These are phyloP conservation scores for Saitoella complicata DNA, from an alignment of 805 yeast species.

Conservation along the genomic window DNA sequence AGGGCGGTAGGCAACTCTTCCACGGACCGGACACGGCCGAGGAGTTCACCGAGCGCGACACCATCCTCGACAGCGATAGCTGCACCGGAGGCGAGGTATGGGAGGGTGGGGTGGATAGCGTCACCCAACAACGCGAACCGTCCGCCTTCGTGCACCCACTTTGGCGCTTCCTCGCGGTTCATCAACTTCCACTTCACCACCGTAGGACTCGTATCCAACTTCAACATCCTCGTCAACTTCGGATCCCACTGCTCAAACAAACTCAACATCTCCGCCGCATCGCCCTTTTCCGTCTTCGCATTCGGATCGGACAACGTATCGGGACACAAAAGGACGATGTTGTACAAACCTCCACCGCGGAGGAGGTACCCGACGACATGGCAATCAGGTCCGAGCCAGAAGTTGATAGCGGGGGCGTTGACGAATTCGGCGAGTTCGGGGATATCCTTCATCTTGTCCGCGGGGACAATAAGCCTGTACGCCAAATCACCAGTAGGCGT, in stretches of 20 bases:
- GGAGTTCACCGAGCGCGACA: slow-evolving; percentile 18
- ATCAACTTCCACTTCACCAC: slow-evolving; percentile 21
- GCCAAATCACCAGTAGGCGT: slow-evolving; percentile 21
- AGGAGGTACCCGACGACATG: slow-evolving; percentile 21
- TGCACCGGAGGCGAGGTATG: slow-evolving; percentile 23
- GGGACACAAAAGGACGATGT: slow-evolving; percentile 21
- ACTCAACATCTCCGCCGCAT: slow-evolving; percentile 16
- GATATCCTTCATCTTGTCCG: slow-evolving; percentile 10
- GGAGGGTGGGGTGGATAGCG: slow-evolving; percentile 23
- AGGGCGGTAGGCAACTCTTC: slow-evolving; percentile 15
- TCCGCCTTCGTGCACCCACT: slow-evolving; percentile 19
- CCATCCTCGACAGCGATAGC: slow-evolving; percentile 24
- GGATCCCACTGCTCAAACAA: slow-evolving; percentile 22
- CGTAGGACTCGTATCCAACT: slow-evolving; percentile 5
- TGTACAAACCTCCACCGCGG: slow-evolving; percentile 18
- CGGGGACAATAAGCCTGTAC: slow-evolving; percentile 17
- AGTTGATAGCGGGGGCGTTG: slow-evolving; percentile 18
- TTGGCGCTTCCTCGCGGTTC: slow-evolving; percentile 16
- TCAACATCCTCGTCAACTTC: slow-evolving; percentile 14
- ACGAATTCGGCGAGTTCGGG: slow-evolving; percentile 3
- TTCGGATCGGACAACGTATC: slow-evolving; percentile 15
- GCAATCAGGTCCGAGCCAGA: slow-evolving; percentile 22
- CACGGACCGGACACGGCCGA: slow-evolving; percentile 13
- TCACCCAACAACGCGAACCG: slow-evolving; percentile 20
- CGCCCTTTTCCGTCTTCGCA: slow-evolving; percentile 9